Conservation (phyloP, 495 filamentous ascomycete genomes). For the Parathielavia appendiculata region DNA sequence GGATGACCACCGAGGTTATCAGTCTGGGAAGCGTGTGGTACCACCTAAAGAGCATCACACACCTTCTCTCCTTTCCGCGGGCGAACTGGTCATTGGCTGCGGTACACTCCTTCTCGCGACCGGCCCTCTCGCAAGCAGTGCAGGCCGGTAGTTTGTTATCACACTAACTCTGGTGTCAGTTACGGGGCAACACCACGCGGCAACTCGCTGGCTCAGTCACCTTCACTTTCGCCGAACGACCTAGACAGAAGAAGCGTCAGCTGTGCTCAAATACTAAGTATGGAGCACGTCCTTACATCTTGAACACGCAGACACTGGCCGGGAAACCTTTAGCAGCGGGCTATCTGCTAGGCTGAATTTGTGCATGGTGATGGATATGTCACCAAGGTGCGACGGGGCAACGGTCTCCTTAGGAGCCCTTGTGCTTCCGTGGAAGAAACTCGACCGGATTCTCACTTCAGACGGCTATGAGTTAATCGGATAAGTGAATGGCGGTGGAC, state of each 20-base stretch:
- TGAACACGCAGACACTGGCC: slow-evolving; percentile 88
- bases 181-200: background rate
- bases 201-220: slow-evolving; percentile 23
- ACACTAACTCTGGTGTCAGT: slow-evolving; percentile 48
- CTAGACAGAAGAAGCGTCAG: slow-evolving; percentile 32
- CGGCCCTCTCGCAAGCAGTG: slow-evolving; percentile 83
- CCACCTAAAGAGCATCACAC: slow-evolving; percentile 11
- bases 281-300: slow-evolving; percentile 53
- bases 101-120: slow-evolving; percentile 77
- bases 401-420: background rate
- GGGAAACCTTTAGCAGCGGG: slow-evolving; percentile 79
- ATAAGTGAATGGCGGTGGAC: too few relatives aligned
- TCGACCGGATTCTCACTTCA: too few relatives aligned
- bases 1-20: background rate
- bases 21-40: background rate
- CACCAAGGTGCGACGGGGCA: background rate
- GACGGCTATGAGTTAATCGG: too few relatives aligned
- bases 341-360: slow-evolving; percentile 55
- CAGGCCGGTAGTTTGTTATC: slow-evolving; percentile 93
- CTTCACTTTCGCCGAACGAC: slow-evolving; percentile 84
- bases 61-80: slow-evolving; percentile 83
- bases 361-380: slow-evolving; percentile 30
- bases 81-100: slow-evolving; percentile 92
- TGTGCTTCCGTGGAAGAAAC: too few relatives aligned
- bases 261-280: background rate